Evolutionary conservation across 768 basidiomycete genomes (phyloP).

Genomic region (Ramaria sp.): DNA sequence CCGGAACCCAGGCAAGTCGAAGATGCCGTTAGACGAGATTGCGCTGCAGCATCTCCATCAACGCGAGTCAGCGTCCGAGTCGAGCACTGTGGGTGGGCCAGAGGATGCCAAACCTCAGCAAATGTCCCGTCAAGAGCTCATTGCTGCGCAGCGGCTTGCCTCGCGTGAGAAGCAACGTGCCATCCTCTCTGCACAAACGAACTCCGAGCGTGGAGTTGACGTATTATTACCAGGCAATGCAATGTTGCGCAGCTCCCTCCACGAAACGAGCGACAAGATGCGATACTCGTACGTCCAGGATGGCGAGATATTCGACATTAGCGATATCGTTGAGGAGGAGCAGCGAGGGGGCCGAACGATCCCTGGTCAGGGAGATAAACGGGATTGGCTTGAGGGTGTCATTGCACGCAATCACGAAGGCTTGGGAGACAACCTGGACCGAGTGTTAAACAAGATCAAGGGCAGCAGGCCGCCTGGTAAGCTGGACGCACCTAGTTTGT

Average conservation of each 20-base stretch:
- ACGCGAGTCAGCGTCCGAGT: constrained; percentile 46
- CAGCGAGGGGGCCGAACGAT: constrained; percentile 35
- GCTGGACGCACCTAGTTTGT: constrained; percentile 15
- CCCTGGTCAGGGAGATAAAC: constrained; percentile 19
- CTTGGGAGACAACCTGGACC: constrained; percentile 57
- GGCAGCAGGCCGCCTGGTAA: constrained; percentile 34
- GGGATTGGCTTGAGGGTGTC: constrained; percentile 61
- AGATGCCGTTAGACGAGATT: constrained; percentile 74
- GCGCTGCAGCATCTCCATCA: constrained; percentile 56
- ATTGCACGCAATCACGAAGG: constrained; percentile 47
- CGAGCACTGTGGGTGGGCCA: constrained; percentile 27
- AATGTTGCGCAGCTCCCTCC: constrained; percentile 74
- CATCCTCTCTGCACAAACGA: constrained; percentile 76
- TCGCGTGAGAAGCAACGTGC: constrained; percentile 77
- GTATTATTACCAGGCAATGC: constrained; percentile 78
- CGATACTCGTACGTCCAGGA: constrained; percentile 94
- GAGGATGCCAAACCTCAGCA: constrained; percentile 29
- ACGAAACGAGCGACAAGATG: constrained; percentile 58
- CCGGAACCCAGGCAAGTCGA: constrained; percentile 50
- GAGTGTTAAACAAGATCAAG: constrained; percentile 67
- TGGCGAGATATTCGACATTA: constrained; percentile 88
- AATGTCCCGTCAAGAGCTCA: constrained; percentile 75
- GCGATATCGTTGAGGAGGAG: constrained; percentile 86
- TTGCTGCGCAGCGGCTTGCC: constrained; percentile 84
- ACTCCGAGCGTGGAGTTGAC: constrained; percentile 81